phyloP scores from a whole-genome alignment of 345 rosid genomes.

The Populus nigra region DNA sequence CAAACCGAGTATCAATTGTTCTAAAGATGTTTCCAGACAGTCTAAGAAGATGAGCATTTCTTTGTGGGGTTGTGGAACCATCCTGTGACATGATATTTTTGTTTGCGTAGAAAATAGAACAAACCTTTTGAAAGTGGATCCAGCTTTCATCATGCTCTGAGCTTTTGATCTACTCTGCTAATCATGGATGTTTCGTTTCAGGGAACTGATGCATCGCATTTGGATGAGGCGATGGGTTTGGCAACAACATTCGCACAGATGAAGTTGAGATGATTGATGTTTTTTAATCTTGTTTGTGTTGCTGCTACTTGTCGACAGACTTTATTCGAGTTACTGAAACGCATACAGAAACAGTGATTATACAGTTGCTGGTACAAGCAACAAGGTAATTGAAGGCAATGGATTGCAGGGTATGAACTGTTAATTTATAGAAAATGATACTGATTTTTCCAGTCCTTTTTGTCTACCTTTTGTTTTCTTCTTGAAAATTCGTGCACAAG shows the following conservation, averaged over 20 bases:
- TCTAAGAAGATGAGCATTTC: not conserved
- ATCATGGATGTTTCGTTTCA: conserved; percentile 25
- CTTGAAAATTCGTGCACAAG: too few relatives aligned
- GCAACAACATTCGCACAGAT: conserved; percentile 69
- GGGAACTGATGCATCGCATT: conserved; percentile 80
- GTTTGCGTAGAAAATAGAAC: not conserved
- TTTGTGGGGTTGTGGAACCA: not conserved
- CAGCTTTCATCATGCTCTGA: too few relatives aligned
- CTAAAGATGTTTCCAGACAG: not conserved
- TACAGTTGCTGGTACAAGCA: not conserved
- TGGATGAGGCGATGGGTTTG: conserved; percentile 65
- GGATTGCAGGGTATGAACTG: not conserved
- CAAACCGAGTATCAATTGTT: not conserved
- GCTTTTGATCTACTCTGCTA: too few relatives aligned
- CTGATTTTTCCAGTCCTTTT: too few relatives aligned
- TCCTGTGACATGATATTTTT: not conserved
- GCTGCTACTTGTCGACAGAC: not conserved
- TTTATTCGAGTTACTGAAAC: not conserved
- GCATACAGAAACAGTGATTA: not conserved
- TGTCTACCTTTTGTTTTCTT: too few relatives aligned
- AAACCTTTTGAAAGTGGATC: too few relatives aligned
- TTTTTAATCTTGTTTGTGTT: not conserved
- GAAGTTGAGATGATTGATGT: conserved; percentile 55
- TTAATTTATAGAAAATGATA: not conserved
- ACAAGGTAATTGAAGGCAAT: not conserved